phyloP scores from a whole-genome alignment of 2,329 filamentous ascomycete species.

The Paraphoma sp. region DNA sequence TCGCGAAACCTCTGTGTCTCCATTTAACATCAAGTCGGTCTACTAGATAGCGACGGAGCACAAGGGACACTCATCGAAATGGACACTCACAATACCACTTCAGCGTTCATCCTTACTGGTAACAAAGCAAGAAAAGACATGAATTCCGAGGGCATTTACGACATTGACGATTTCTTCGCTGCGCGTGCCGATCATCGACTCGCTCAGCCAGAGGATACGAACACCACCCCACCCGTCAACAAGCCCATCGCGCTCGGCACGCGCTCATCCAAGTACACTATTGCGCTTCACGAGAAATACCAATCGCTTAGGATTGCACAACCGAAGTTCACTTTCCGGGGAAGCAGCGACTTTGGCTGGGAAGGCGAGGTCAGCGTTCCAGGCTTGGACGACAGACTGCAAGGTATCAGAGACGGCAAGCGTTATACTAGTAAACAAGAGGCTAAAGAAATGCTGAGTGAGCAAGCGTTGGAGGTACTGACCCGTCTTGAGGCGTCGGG shows the following conservation, averaged over 20 bases:
- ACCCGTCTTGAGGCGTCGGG: constrained; percentile 27
- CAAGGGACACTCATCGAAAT: no score
- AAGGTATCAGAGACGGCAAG: constrained; percentile 26
- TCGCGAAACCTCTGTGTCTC: constrained; percentile 29
- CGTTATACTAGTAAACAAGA: constrained; percentile 46
- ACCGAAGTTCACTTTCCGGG: constrained; percentile 27
- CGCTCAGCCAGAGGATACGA: constrained; percentile 1
- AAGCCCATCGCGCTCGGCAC: constrained; percentile 29
- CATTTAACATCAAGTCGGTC: constrained; percentile 7
- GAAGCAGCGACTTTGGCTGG: constrained; percentile 23
- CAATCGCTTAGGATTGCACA: constrained; percentile 32
- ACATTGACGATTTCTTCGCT: constrained; percentile 28
- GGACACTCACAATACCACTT: no score
- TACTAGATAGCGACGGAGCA: background rate
- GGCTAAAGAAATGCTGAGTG: constrained; percentile 50
- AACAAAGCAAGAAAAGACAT: background rate
- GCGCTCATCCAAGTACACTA: constrained; percentile 24
- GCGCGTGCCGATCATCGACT: constrained; percentile 9
- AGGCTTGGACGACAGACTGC: constrained; percentile 19
- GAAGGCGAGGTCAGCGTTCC: constrained; percentile 30
- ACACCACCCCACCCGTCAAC: background rate
- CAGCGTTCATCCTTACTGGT: no score
- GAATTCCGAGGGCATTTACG: constrained; percentile 17
- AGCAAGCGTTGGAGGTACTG: constrained; percentile 37
- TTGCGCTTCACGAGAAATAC: constrained; percentile 32